Percentiles rank a stretch among this genome's conserved stretches.
Evolutionary conservation across 345 rosid genomes (phyloP).

Genomic region (Hypericum androsaemum): DNA sequence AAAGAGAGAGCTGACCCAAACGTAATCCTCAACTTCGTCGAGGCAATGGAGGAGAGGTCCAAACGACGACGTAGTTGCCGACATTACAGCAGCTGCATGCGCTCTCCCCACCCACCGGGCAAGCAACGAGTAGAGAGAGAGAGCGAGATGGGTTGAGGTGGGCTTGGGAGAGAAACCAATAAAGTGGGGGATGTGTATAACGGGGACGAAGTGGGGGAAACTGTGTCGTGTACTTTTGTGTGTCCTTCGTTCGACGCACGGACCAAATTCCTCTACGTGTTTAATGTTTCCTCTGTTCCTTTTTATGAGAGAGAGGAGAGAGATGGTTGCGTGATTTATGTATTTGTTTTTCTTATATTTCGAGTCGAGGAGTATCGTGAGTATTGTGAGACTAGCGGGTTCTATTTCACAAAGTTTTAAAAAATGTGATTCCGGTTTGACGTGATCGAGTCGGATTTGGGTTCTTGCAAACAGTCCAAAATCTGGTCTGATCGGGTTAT

Average conservation of each 20-base stretch:
- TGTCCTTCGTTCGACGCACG: conserved; percentile 40
- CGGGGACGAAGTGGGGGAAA: neutral
- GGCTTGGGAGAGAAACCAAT: conserved; percentile 6
- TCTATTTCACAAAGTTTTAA: too few relatives aligned
- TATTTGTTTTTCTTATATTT: too few relatives aligned
- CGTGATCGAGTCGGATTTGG: too few relatives aligned
- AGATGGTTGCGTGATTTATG: too few relatives aligned
- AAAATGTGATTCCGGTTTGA: too few relatives aligned
- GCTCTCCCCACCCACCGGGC: conserved; percentile 36
- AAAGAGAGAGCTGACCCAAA: conserved; percentile 33
- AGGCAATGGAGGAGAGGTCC: conserved; percentile 35
- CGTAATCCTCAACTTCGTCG: conserved; percentile 53
- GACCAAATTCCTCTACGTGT: conserved; percentile 45
- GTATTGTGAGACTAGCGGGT: too few relatives aligned
- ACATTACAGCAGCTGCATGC: neutral
- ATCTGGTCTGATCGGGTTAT: too few relatives aligned
- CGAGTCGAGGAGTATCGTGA: too few relatives aligned
- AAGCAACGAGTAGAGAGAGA: too few relatives aligned
- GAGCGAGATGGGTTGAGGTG: neutral
- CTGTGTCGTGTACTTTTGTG: conserved; percentile 9
- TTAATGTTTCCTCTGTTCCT: conserved; percentile 7
- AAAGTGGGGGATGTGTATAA: too few relatives aligned
- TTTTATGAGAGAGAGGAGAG: neutral
- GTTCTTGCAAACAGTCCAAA: too few relatives aligned
- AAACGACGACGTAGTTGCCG: conserved; percentile 20